Conservation (phyloP, 371 early-diverging fungal genomes). For the Batkoa obscura region DNA sequence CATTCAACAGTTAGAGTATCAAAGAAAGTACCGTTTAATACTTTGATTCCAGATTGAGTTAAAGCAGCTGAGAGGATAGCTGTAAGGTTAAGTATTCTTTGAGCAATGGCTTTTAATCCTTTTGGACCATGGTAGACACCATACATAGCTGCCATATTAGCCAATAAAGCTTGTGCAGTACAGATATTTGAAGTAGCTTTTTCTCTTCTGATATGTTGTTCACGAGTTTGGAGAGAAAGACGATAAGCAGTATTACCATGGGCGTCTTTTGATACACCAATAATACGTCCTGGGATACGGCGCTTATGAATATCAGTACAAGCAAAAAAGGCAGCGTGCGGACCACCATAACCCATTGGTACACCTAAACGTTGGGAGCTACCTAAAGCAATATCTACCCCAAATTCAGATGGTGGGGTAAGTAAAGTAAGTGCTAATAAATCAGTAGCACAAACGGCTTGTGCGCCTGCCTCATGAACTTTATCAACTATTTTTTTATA, state of each 20-base stretch:
- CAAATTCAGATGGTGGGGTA: slow-evolving; percentile 84
- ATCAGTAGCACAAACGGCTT: slow-evolving; percentile 83
- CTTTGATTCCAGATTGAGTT: slow-evolving; percentile 39
- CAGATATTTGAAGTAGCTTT: slow-evolving; percentile 97
- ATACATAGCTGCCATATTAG: slow-evolving; percentile 88
- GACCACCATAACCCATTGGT: slow-evolving; percentile 94
- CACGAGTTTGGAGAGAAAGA: slow-evolving; percentile 88
- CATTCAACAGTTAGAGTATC: slow-evolving; percentile 70
- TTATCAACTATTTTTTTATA: slow-evolving; percentile 52
- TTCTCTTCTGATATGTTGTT: slow-evolving; percentile 96
- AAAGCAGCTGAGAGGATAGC: slow-evolving; percentile 58
- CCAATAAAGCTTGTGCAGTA: slow-evolving; percentile 85
- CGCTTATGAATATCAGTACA: slow-evolving; percentile 81
- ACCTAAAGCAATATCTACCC: slow-evolving; percentile 91
- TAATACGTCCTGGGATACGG: slow-evolving; percentile 84
- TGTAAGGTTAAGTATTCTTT: slow-evolving; percentile 78
- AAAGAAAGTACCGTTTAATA: slow-evolving; percentile 73
- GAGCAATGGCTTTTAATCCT: slow-evolving; percentile 74
- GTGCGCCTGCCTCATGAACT: slow-evolving; percentile 63
- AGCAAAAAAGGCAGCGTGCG: slow-evolving; percentile 97
- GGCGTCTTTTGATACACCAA: slow-evolving; percentile 88
- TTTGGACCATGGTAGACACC: slow-evolving; percentile 94
- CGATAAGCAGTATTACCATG: slow-evolving; percentile 78
- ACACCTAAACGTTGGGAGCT: slow-evolving; percentile 95
- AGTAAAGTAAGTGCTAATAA: slow-evolving; percentile 81